Conservation (phyloP, 805 yeast genomes). For the Myxozyma geophila region DNA sequence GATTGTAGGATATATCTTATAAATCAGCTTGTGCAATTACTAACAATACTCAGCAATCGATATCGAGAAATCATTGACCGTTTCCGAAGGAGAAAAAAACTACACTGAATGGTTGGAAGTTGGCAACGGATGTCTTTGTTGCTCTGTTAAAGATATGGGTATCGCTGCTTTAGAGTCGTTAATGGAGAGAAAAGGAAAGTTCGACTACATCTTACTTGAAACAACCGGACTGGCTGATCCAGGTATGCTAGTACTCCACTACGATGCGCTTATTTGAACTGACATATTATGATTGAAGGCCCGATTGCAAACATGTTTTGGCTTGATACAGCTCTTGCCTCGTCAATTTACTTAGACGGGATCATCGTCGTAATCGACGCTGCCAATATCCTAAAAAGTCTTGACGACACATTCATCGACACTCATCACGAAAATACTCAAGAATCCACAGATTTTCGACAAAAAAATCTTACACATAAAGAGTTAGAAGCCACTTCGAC, state of each 20-base stretch:
- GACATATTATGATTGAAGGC: slow-evolving; percentile 14
- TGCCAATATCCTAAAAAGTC: slow-evolving; percentile 60
- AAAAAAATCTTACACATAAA: slow-evolving; percentile 37
- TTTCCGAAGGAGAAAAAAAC: slow-evolving; percentile 57
- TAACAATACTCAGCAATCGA: slow-evolving; percentile 79
- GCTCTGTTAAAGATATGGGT: slow-evolving; percentile 94
- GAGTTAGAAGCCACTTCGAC: slow-evolving; percentile 58
- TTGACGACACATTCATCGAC: slow-evolving; percentile 60
- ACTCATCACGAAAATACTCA: slow-evolving; percentile 43
- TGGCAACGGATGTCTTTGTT: slow-evolving; percentile 96
- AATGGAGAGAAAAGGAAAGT: slow-evolving; percentile 69
- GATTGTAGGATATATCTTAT: slow-evolving; percentile 35
- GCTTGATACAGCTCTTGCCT: slow-evolving; percentile 87
- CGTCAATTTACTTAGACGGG: slow-evolving; percentile 88
- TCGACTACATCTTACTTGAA: slow-evolving; percentile 90
- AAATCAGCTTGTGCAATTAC: background rate
- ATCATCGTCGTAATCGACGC: slow-evolving; percentile 84
- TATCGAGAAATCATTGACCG: slow-evolving; percentile 84
- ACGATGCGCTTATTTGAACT: background rate
- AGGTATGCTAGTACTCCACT: slow-evolving; percentile 50
- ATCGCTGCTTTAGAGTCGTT: slow-evolving; percentile 91
- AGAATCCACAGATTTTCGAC: slow-evolving; percentile 44
- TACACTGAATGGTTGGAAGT: slow-evolving; percentile 95
- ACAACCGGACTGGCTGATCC: slow-evolving; percentile 98
- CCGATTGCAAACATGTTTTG: slow-evolving; percentile 98